Base-by-base conservation (phyloP, 2,329 filamentous ascomycete species). In the Botrytis deweyae region DNA sequence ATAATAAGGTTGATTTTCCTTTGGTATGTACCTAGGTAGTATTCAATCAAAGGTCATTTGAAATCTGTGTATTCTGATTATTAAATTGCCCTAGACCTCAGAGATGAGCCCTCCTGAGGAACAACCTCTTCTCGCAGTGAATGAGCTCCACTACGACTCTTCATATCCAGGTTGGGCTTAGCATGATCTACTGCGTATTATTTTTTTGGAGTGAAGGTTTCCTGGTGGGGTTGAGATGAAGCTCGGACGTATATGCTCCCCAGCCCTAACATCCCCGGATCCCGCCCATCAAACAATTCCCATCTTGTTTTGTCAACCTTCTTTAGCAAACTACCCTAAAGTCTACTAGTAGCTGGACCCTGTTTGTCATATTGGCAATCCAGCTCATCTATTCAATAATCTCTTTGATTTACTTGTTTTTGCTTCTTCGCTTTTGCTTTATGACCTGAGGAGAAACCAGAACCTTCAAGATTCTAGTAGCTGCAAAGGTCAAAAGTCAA, bases 401-500 rank as follows among this genome's bases (percentile, higher is more conserved):
- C 10, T 33, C 20, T 6, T 44, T 61, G 42, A 62, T 16, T 2
- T 42, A 9, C 38, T 40, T 36, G 25, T 29, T 16, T 12, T 8
- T 9, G 16, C 10, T 52, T 49, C 25, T 25, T 73, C 33, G 64
- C 42, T 40, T 38, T 49, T 69, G 42, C 71, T 69, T 70, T 22
- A 59, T 70, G 44, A 70, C 66, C 38, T 20, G 46, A 22, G 40
- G 22, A 40, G 58, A n/a, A 44, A 49, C 12, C 44, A 20, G n/a
- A 62, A 38, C 22, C 38, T n/a, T 20, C 49, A n/a, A 33, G 18
- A 58, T 33, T 4, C 66, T 4, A 18, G 18, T 18, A 58, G 66
- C 49, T 68, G 18, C 66, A 68, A n/a, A 72, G 36, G 22, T 38
- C 58, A 29, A 52, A 52, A 14, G 64, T 72, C 29, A 14, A 44